A percentile compares a stretch with the other conserved stretches of the same genome.
Evolutionary conservation across 2,329 filamentous ascomycete species (phyloP).

Genomic region (Arthrobotrys conoides): DNA sequence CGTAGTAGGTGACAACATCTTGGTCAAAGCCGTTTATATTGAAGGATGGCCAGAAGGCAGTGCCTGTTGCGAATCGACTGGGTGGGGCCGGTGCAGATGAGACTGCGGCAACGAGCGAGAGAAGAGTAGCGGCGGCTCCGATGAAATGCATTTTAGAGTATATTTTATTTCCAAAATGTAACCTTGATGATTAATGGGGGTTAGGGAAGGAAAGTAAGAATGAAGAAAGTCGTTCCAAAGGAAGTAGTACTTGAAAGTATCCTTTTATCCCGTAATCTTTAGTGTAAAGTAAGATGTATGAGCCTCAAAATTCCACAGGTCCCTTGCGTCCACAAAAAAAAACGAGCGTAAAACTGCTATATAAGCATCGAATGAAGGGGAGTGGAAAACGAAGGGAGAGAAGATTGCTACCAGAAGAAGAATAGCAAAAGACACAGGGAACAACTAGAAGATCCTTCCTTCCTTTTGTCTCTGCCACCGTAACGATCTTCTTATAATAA

Average conservation of each 20-base stretch:
- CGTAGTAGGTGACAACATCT: constrained; percentile 5
- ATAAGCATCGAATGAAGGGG: constrained; percentile 2
- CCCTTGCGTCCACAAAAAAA: not conserved
- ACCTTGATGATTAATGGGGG: not conserved
- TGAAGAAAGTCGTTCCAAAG: constrained; percentile 3
- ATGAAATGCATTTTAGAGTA: constrained; percentile 30
- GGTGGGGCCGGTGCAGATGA: not conserved
- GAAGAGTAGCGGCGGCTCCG: constrained; percentile 15
- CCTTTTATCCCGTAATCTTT: constrained; percentile 1
- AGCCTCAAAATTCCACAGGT: constrained; percentile 7
- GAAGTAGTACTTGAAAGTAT: not conserved
- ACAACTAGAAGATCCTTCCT: constrained; percentile 15
- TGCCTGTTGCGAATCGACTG: constrained; percentile 8
- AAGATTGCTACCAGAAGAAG: constrained; percentile 23
- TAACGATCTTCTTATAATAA: constrained; percentile 31
- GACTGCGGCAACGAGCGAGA: constrained; percentile 28
- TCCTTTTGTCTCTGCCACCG: not conserved
- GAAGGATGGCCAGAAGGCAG: constrained; percentile 13
- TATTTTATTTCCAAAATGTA: not conserved
- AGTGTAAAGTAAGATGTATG: not conserved
- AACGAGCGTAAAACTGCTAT: constrained; percentile 22
- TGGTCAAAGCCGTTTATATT: constrained; percentile 11
- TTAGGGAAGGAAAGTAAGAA: not conserved
- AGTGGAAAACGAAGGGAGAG: not conserved
- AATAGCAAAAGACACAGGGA: constrained; percentile 13